Percentiles rank a stretch among this genome's conserved stretches.
phyloP scores from a whole-genome alignment of 192 early-diverging fungal genomes.

The Coemansia sp. region DNA sequence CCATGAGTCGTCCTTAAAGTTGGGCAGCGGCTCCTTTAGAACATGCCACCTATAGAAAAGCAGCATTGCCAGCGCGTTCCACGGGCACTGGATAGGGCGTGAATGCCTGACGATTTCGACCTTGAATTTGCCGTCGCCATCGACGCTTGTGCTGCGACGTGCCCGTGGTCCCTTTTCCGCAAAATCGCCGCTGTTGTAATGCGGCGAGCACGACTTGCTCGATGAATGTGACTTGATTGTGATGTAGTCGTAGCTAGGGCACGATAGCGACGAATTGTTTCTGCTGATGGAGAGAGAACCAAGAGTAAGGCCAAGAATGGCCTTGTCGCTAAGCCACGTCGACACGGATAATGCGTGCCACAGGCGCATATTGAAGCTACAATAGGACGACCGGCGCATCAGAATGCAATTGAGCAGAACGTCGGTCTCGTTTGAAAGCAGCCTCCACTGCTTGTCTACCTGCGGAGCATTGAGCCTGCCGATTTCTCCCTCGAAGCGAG shows the following conservation, averaged over 20 bases:
- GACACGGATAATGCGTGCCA: constrained; percentile 37
- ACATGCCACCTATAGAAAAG: constrained; percentile 49
- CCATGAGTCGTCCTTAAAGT: constrained; percentile 41
- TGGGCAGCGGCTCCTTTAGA: constrained; percentile 34
- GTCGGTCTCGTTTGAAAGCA: constrained; percentile 30
- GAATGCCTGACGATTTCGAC: constrained; percentile 33
- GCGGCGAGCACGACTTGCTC: not conserved
- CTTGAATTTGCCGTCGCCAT: not conserved
- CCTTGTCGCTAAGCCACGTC: constrained; percentile 36
- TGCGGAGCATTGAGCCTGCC: not conserved
- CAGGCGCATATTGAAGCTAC: constrained; percentile 46
- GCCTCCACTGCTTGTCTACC: constrained; percentile 25
- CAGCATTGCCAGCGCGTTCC: constrained; percentile 47
- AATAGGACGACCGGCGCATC: constrained; percentile 41
- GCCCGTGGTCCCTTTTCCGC: constrained; percentile 1
- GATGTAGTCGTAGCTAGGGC: constrained; percentile 6
- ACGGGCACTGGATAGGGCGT: constrained; percentile 34
- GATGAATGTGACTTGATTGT: constrained; percentile 5
- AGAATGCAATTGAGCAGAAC: constrained; percentile 33
- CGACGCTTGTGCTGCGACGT: constrained; percentile 1
- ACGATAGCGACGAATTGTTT: not conserved
- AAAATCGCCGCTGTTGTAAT: not conserved
- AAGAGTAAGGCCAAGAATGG: constrained; percentile 28
- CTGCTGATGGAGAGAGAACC: constrained; percentile 32
- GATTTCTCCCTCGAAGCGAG: constrained; percentile 1